Evolutionary conservation across 2,329 filamentous ascomycete genomes (phyloP).

Genomic region (Alternaria consortialis): DNA sequence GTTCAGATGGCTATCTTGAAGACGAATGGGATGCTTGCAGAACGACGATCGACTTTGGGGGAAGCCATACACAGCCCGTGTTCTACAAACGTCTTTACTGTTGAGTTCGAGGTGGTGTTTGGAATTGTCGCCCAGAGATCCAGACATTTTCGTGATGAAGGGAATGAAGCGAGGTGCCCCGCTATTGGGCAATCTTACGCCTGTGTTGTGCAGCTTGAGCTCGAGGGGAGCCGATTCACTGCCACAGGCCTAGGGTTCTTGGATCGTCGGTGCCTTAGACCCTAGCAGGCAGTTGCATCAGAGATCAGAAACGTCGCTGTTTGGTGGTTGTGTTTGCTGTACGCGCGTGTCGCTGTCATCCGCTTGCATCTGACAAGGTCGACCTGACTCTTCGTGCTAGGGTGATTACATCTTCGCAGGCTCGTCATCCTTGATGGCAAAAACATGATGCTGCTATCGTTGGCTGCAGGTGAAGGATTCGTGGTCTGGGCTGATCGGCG

Average conservation of each 20-base stretch:
- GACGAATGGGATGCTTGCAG: not conserved
- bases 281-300: not conserved
- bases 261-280: slow-evolving; percentile 17
- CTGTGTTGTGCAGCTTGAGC: slow-evolving; percentile 7
- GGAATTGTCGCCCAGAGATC: not conserved
- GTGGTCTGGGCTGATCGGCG: slow-evolving; percentile 8
- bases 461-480: slow-evolving; percentile 7
- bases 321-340: not conserved
- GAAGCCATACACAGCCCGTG: not conserved
- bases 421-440: not conserved
- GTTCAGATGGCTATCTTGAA: not conserved
- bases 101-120: not conserved
- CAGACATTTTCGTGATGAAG: not conserved
- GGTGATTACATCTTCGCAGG: slow-evolving; percentile 3
- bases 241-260: slow-evolving; percentile 1
- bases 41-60: not conserved
- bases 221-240: slow-evolving; percentile 3
- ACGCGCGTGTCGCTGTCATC: slow-evolving; percentile 12
- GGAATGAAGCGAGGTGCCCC: not conserved
- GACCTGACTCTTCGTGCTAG: not conserved
- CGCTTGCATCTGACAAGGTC: not conserved
- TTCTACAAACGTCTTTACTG: not conserved
- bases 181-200: not conserved
- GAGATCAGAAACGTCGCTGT: slow-evolving; percentile 11
- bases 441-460: not conserved